Evolutionary conservation across 2,329 filamentous ascomycete genomes (phyloP).

Genomic region (Canariomyces notabilis): DNA sequence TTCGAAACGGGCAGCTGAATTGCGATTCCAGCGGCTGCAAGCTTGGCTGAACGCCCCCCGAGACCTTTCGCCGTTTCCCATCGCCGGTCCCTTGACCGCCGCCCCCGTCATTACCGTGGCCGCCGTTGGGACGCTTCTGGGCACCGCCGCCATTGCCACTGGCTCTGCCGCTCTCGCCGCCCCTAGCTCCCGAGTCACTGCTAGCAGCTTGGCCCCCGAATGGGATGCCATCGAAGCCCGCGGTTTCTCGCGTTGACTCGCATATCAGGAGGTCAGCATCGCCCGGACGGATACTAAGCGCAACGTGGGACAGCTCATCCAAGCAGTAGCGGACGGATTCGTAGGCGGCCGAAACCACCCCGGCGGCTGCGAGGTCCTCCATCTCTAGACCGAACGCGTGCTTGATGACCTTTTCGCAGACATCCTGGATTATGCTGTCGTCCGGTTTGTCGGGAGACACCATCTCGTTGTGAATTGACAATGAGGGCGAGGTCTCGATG

Average conservation of each 20-base stretch:
- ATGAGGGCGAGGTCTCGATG: slow-evolving; percentile 4
- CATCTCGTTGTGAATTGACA: neutral
- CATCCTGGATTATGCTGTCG: slow-evolving; percentile 17
- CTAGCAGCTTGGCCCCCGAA: slow-evolving; percentile 2
- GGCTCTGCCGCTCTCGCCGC: neutral
- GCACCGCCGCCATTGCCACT: slow-evolving; percentile 3
- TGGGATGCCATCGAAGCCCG: neutral
- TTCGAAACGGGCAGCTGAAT: slow-evolving; percentile 25
- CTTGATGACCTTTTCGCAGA: slow-evolving; percentile 19
- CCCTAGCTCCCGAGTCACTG: neutral
- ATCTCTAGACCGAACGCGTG: slow-evolving; percentile 20
- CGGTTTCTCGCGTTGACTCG: slow-evolving; percentile 5
- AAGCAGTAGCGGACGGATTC: slow-evolving; percentile 21
- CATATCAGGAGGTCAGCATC: neutral
- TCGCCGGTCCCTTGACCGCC: slow-evolving; percentile 10
- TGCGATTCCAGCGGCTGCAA: neutral
- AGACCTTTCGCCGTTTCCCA: slow-evolving; percentile 12
- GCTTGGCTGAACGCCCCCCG: neutral
- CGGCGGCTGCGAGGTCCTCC: slow-evolving; percentile 14
- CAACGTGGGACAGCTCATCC: slow-evolving; percentile 20
- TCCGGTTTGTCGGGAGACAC: slow-evolving; percentile 3
- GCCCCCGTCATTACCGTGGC: slow-evolving; percentile 11
- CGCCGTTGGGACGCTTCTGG: slow-evolving; percentile 14
- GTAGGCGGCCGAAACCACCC: slow-evolving; percentile 11
- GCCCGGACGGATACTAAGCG: slow-evolving; percentile 6